phyloP scores from a whole-genome alignment of 495 filamentous ascomycete species.

The Bombardia bombarda region DNA sequence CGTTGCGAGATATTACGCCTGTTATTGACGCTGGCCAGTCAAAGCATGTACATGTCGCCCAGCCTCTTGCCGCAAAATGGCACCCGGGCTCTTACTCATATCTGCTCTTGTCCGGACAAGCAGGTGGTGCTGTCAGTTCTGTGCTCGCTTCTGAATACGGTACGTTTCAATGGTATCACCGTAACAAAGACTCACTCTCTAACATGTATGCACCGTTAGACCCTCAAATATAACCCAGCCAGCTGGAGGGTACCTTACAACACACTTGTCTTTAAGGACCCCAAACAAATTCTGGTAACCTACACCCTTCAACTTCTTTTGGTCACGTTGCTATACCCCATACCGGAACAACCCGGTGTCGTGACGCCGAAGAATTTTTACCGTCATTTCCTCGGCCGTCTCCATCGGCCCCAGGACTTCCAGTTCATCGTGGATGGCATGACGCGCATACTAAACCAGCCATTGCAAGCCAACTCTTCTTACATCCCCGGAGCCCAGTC shows the following conservation, averaged over 20 bases:
- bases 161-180: constrained; percentile 39
- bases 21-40: constrained; percentile 76
- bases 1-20: constrained; percentile 83
- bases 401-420: constrained; percentile 94
- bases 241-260: constrained; percentile 94
- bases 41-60: constrained; percentile 87
- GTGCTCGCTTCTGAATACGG: constrained; percentile 94
- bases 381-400: constrained; percentile 80
- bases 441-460: constrained; percentile 87
- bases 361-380: constrained; percentile 73
- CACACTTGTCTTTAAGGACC: constrained; percentile 85
- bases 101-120: constrained; percentile 78
- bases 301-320: constrained; percentile 91
- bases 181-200: neutral
- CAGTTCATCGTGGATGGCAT: constrained; percentile 97
- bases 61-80: constrained; percentile 79
- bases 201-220: constrained; percentile 40
- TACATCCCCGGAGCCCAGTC: constrained; percentile 85
- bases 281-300: constrained; percentile 85
- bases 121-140: constrained; percentile 81
- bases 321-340: constrained; percentile 78
- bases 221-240: constrained; percentile 93
- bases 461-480: constrained; percentile 76
- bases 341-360: constrained; percentile 64
- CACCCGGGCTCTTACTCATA: constrained; percentile 80